Evolutionary conservation across 1,284 basidiomycete species (phyloP).

Genomic region (Mycosarcoma mackinlayi): DNA sequence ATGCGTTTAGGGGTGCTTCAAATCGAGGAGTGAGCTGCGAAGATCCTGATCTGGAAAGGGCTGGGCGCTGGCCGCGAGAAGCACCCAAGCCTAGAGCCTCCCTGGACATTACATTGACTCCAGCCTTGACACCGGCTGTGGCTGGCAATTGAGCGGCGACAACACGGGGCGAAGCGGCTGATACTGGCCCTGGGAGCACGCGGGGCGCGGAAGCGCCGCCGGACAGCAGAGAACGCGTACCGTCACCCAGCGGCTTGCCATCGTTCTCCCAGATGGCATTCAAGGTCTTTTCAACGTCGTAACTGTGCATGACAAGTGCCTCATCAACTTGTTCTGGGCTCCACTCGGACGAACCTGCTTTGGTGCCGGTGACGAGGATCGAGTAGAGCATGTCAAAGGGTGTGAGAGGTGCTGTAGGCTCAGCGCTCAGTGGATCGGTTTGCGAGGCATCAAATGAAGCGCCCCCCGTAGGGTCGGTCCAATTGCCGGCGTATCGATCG

Average conservation of each 20-base stretch:
- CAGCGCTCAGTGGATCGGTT: conserved; percentile 66
- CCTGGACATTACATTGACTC: conserved; percentile 53
- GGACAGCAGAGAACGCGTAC: conserved; percentile 29
- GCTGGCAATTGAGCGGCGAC: conserved; percentile 24
- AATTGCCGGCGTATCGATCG: conserved; percentile 7
- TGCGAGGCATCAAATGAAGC: conserved; percentile 13
- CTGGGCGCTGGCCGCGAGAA: conserved; percentile 21
- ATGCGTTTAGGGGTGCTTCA: conserved; percentile 9
- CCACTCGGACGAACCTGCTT: conserved; percentile 54
- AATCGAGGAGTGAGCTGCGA: conserved; percentile 22
- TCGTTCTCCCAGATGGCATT: conserved; percentile 81
- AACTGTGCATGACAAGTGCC: conserved; percentile 84
- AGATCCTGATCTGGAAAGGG: conserved; percentile 24
- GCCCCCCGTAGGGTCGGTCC: conserved; percentile 4
- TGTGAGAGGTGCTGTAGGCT: conserved; percentile 80
- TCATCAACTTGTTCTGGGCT: conserved; percentile 92
- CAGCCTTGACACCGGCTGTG: conserved; percentile 45
- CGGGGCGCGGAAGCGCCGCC: conserved; percentile 16
- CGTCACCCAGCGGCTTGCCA: conserved; percentile 50
- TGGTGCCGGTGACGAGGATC: conserved; percentile 75
- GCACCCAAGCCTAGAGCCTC: conserved; percentile 42
- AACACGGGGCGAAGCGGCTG: conserved; percentile 22
- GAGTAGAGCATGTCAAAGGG: conserved; percentile 94
- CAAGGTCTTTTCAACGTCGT: conserved; percentile 95
- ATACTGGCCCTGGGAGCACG: background rate